Conservation (phyloP, 495 filamentous ascomycete species). For the Tetracladium setigerum region DNA sequence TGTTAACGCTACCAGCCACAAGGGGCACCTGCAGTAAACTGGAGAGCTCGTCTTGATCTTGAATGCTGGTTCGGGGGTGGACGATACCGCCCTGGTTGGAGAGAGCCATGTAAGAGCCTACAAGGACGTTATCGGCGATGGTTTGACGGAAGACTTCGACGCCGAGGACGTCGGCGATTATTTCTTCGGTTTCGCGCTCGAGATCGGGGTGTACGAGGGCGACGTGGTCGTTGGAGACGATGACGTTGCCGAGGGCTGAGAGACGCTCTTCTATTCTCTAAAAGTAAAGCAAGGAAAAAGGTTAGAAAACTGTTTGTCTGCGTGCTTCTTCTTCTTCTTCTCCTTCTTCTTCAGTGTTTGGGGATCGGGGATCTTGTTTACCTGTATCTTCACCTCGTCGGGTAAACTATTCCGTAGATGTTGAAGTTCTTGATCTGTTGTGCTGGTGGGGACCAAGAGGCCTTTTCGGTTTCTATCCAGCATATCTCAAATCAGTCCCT, state of each 20-base stretch:
- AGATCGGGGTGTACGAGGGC: constrained; percentile 95
- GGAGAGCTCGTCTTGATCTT: constrained; percentile 95
- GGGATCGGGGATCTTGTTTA: constrained; percentile 1
- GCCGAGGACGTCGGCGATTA: constrained; percentile 91
- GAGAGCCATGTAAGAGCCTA: constrained; percentile 90
- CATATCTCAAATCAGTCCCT: constrained; percentile 1
- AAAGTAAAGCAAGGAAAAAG: not conserved
- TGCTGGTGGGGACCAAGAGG: constrained; percentile 89
- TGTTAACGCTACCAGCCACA: constrained; percentile 88
- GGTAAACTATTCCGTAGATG: constrained; percentile 92
- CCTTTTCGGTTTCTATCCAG: constrained; percentile 82
- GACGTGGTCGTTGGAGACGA: constrained; percentile 93
- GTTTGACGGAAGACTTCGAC: constrained; percentile 99
- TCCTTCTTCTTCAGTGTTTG: not conserved
- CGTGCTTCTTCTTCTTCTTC: not conserved
- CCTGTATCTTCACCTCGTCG: constrained; percentile 76
- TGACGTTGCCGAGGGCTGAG: constrained; percentile 94
- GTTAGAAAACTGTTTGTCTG: not conserved
- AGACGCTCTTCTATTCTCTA: constrained; percentile 94
- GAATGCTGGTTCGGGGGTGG: constrained; percentile 91
- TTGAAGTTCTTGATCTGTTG: constrained; percentile 96
- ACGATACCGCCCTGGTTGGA: constrained; percentile 96
- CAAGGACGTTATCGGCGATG: constrained; percentile 91
- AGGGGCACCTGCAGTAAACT: constrained; percentile 91
- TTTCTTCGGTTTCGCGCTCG: constrained; percentile 92